Evolutionary conservation across 2,329 filamentous ascomycete species (phyloP), one percentile per base, ranked within the genome.

Genomic region (Ustulina deusta): DNA sequence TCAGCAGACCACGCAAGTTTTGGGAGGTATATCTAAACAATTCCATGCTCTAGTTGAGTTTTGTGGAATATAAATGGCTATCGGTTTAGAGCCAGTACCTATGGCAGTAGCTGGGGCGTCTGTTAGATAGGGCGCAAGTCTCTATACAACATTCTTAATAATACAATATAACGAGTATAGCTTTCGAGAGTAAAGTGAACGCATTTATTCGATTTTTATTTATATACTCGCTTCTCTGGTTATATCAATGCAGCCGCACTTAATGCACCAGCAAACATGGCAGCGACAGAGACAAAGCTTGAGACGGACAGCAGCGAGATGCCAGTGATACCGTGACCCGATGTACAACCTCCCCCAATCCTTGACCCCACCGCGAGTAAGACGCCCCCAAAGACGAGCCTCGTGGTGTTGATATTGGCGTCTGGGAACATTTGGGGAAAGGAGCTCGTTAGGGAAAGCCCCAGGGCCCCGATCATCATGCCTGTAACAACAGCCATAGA

Each of bases 321-420:
- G 0, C 90, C 90, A 66, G 87, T 90, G 69, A 92, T 88, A 0
- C 90, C 90, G 75, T 92, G 90, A 0, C 90, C 90, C 5, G 87
- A 90, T 0, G 90, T 90, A 70, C 90, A 92, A 0, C 90, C 90
- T 1, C 89, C 89, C 0, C 87, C 89, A 62, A 91, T 74, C 56
- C 89, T 84, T 1, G 88, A 83, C 0, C 90, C 90, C 9, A 91
- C 75, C 0, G 85, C 83, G 79, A 91, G 86, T 15, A 85, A 66
- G 3, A 85, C 79, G 0, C 90, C 90, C 1, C 90, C 90, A 0
- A 82, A 52, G 0, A 84, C 73, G 0, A 87, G 85, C 68, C 80
- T 75, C 1, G 73, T 27, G 0, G 81, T 79, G 3, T 80, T 73
- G 3, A 78, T 67, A 25, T 69, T 73, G 0, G 67, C 74, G 68